phyloP scores from a whole-genome alignment of 192 early-diverging fungal species.

The Dissophora globulifera region DNA sequence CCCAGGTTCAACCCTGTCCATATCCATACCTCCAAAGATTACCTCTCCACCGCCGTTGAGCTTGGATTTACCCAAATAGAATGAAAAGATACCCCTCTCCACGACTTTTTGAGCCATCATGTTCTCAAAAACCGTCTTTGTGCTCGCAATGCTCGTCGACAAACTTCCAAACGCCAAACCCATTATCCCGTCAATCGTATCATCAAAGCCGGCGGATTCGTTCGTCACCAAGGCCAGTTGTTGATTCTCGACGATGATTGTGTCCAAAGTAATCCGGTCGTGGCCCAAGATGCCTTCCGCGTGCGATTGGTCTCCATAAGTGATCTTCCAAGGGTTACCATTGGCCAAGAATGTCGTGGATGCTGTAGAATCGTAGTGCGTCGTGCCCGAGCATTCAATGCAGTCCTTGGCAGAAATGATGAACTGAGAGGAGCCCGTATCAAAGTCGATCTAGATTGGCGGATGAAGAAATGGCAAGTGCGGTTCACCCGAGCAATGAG shows the following conservation, averaged over 20 bases:
- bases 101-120: constrained; percentile 66
- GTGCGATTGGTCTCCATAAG: constrained; percentile 70
- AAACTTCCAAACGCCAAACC: constrained; percentile 70
- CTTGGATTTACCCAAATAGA: constrained; percentile 62
- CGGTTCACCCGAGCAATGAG: neutral
- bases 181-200: constrained; percentile 70
- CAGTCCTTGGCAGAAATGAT: constrained; percentile 37
- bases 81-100: constrained; percentile 64
- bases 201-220: constrained; percentile 64
- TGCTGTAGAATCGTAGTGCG: constrained; percentile 43
- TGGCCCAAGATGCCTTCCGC: constrained; percentile 48
- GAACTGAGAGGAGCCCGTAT: constrained; percentile 74
- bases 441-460: constrained; percentile 63
- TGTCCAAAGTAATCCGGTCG: constrained; percentile 67
- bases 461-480: too few relatives aligned
- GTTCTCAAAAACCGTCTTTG: constrained; percentile 66
- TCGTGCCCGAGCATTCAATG: constrained; percentile 26
- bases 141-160: constrained; percentile 25
- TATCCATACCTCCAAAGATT: constrained; percentile 38
- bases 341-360: constrained; percentile 14
- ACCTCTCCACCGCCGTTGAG: constrained; percentile 49
- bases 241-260: constrained; percentile 62
- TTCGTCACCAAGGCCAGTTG: constrained; percentile 68
- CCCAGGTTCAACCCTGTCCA: neutral
- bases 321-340: constrained; percentile 64